Conservation (phyloP, 2,329 filamentous ascomycete species). For the Nothomitra cinnamomea region DNA sequence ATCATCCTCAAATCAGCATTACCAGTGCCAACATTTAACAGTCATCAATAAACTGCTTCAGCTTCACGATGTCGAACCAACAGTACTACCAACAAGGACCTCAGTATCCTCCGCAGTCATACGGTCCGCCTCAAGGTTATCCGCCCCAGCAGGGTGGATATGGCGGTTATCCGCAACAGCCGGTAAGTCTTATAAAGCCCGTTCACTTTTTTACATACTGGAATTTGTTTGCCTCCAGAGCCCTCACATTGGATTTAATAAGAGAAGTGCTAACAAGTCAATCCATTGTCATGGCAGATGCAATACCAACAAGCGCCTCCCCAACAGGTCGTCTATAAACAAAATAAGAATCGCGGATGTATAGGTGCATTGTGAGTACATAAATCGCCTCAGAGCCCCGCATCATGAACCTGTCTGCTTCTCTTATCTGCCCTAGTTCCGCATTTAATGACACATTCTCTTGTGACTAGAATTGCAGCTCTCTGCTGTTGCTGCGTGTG, state of each 20-base stretch:
- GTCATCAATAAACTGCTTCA: too few relatives aligned
- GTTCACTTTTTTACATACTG: too few relatives aligned
- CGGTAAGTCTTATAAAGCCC: slow-evolving; percentile 13
- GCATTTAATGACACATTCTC: not conserved
- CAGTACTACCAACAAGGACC: slow-evolving; percentile 14
- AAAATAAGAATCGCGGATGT: slow-evolving; percentile 34
- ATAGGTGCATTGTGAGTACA: slow-evolving; percentile 30
- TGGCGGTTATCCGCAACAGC: slow-evolving; percentile 8
- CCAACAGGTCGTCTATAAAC: slow-evolving; percentile 23
- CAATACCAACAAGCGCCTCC: slow-evolving; percentile 33
- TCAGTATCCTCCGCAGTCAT: slow-evolving; percentile 24
- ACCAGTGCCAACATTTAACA: not conserved
- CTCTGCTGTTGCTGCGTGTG: slow-evolving; percentile 48
- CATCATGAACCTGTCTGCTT: slow-evolving; percentile 2
- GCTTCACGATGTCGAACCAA: not conserved
- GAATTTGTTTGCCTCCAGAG: not conserved
- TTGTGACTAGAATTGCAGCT: slow-evolving; percentile 28
- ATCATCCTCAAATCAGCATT: not conserved
- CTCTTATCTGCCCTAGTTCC: not conserved
- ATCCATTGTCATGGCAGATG: slow-evolving; percentile 18
- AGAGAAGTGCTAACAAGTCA: not conserved
- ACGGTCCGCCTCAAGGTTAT: slow-evolving; percentile 20
- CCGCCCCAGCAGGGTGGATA: slow-evolving; percentile 14
- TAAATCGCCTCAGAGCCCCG: not conserved
- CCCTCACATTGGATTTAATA: not conserved